Evolutionary conservation across 257 asterid genomes (phyloP).

Genomic region (Solanum piurae): DNA sequence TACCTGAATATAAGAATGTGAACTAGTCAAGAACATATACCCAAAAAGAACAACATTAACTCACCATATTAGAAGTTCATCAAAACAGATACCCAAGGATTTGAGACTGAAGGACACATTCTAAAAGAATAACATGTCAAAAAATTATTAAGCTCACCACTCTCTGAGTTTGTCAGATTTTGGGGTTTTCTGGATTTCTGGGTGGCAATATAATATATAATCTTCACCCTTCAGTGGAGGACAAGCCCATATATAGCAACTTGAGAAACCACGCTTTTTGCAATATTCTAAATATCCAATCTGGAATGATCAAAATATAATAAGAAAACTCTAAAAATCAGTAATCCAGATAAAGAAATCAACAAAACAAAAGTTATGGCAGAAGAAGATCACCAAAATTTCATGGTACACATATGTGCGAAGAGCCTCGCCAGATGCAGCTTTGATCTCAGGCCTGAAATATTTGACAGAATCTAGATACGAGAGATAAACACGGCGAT

Average conservation of each 20-base stretch:
- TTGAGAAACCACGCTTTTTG: slow-evolving; percentile 89
- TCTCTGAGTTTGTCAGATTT: slow-evolving; percentile 97
- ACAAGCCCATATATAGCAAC: slow-evolving; percentile 99
- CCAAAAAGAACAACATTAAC: neutral
- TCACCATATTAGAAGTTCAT: neutral
- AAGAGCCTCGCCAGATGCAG: slow-evolving; percentile 95
- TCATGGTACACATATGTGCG: slow-evolving; percentile 97
- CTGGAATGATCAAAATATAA: slow-evolving; percentile 23
- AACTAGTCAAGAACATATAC: slow-evolving; percentile 1
- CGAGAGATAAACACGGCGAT: slow-evolving; percentile 98
- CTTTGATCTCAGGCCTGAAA: slow-evolving; percentile 89
- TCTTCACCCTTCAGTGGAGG: slow-evolving; percentile 98
- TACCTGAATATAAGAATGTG: slow-evolving; percentile 48
- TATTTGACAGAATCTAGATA: slow-evolving; percentile 97
- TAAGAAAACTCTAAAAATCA: neutral
- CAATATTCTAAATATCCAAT: slow-evolving; percentile 93
- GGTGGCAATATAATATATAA: slow-evolving; percentile 94
- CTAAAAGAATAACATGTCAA: neutral
- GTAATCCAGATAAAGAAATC: neutral
- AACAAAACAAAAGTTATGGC: neutral
- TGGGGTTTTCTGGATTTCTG: slow-evolving; percentile 98
- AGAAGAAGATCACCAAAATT: slow-evolving; percentile 56
- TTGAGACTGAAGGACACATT: neutral
- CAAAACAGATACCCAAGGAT: neutral
- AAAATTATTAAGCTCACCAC: slow-evolving; percentile 46